A percentile compares a stretch with the other conserved stretches of the same genome.
phyloP scores from a whole-genome alignment of 2,329 filamentous ascomycete species.

The Chaetothyriales sp. region DNA sequence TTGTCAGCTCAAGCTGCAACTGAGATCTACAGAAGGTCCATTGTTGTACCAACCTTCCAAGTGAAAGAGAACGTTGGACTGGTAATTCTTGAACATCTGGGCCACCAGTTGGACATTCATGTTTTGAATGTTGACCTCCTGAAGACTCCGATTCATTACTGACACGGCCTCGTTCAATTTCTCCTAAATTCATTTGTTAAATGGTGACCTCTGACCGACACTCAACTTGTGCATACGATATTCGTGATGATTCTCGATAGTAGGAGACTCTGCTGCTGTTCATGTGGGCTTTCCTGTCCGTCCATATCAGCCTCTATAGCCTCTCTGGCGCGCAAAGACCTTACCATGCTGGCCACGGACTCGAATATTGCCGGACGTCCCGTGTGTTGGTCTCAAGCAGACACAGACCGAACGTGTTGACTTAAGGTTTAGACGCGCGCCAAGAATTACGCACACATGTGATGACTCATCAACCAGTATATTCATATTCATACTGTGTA shows the following conservation, averaged over 20 bases:
- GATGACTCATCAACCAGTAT: too few species aligned
- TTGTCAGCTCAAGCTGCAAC: conserved; percentile 2
- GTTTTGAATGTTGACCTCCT: conserved; percentile 97
- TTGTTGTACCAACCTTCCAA: conserved; percentile 56
- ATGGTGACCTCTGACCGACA: conserved; percentile 6
- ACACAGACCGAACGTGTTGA: not conserved
- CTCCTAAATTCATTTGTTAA: conserved; percentile 43
- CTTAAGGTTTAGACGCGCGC: not conserved
- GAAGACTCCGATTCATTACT: conserved; percentile 76
- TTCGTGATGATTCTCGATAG: conserved; percentile 94
- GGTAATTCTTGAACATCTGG: conserved; percentile 99
- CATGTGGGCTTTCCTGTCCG: conserved; percentile 75
- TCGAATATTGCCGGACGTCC: not conserved
- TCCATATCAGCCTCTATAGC: not conserved
- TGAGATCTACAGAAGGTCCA: not conserved
- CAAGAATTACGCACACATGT: not conserved
- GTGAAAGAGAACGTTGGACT: conserved; percentile 93
- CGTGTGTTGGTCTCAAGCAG: not conserved
- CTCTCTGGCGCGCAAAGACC: not conserved
- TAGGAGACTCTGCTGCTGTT: conserved; percentile 89
- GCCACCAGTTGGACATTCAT: conserved; percentile 97
- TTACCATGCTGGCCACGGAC: not conserved
- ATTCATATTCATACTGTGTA: too few species aligned
- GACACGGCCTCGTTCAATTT: conserved; percentile 92
- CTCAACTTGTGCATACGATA: conserved; percentile 48